Evolutionary conservation across 208 protist genomes (phyloP).

Genomic region (Trypanosoma grayi): DNA sequence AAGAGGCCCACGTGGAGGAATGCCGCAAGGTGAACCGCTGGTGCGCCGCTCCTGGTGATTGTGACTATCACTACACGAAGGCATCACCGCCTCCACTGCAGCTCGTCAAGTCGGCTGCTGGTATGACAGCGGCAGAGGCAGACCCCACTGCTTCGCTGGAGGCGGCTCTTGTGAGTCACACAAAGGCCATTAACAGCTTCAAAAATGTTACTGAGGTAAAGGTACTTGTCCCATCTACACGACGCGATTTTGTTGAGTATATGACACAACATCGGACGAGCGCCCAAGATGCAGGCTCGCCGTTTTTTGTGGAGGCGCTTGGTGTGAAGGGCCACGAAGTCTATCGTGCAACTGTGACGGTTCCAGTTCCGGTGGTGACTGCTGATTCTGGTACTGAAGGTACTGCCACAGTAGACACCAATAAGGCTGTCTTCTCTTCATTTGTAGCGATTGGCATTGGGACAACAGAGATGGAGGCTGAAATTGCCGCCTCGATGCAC

Average conservation of each 20-base stretch:
- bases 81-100: conserved; percentile 57
- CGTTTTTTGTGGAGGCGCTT: conserved; percentile 66
- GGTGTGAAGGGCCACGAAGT: conserved; percentile 51
- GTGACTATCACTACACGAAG: conserved; percentile 46
- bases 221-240: conserved; percentile 33
- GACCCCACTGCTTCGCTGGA: conserved; percentile 33
- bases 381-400: no score
- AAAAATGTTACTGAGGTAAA: conserved; percentile 31
- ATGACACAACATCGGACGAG: conserved; percentile 18
- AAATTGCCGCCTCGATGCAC: conserved; percentile 73
- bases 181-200: conserved; percentile 38
- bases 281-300: conserved; percentile 1
- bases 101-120: conserved; percentile 10
- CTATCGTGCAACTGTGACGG: conserved; percentile 72
- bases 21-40: conserved; percentile 71
- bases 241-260: conserved; percentile 48
- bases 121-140: not conserved
- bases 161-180: conserved; percentile 59
- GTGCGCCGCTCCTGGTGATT: conserved; percentile 49
- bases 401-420: not conserved
- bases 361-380: conserved; percentile 36
- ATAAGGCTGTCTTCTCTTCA: conserved; percentile 4
- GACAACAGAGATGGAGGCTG: conserved; percentile 38
- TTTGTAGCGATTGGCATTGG: conserved; percentile 83
- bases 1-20: conserved; percentile 61